Base-by-base conservation (phyloP, 129 eudicot species). In the sunflower (Helianthus annuus) region DNA sequence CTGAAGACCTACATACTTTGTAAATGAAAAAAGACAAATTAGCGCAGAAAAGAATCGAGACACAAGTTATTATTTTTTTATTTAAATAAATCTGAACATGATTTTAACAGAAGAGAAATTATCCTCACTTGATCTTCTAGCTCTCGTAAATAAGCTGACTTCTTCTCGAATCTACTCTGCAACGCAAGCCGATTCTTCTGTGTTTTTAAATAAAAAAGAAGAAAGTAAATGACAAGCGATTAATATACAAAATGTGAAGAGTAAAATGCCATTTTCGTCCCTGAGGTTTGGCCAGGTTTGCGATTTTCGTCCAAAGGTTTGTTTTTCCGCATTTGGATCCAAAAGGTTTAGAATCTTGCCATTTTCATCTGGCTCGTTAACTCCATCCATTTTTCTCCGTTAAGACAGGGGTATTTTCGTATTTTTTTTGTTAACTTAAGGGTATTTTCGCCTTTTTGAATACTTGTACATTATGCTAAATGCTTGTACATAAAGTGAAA, bases 81-180 rank as follows among this genome's bases (percentile, higher is more conserved):
- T 14, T 11, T 29, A 73, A 62, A 77, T 15, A 24, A 27, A 32
- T 39, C 6, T 10, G 44, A 75, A 42, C 49, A 36, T 27, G 73
- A 48, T 70, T 58, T 15, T 49, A 57, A 14, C 42, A 5, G 46
- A 3, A 2, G 11, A 74, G 40, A 70, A 49, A 17, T n/a, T 13
- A 76, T 68, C 52, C 76, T 74, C 80, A 88, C 95, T 83, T 91
- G 92, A 48, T 88, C 92, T 72, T 88, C 87, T 32, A 88, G 49
- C 70, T 84, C 96, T 67, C 63, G 53, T 72, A 86, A 76, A 75
- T 85, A 91, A 36, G 83, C 85, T 24, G 82, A 75, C 76, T 80
- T 88, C 76, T 81, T 91, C 40, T 84, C 90, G 55, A 81, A 76
- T 64, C 82, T 81, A 48, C 36, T 77, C 61, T 70, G 75, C 63